A percentile compares a stretch with the other conserved stretches of the same genome.
Conservation (phyloP, 768 basidiomycete genomes). For the Mycena maculata region DNA sequence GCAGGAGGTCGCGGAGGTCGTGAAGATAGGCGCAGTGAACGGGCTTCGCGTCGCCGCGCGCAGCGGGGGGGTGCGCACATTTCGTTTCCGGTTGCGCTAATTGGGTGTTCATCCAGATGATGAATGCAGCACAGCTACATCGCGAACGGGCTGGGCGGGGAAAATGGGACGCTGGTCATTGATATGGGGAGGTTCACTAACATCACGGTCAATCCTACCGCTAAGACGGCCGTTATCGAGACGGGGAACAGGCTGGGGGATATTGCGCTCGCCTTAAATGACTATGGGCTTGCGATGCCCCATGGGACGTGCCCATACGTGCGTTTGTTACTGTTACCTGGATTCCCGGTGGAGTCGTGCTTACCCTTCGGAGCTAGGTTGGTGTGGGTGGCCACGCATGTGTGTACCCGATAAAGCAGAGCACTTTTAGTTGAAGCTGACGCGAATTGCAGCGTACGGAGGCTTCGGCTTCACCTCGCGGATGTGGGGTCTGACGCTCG, state of each 20-base stretch:
- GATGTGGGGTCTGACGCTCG: conserved; percentile 52
- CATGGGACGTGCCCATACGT: conserved; percentile 59
- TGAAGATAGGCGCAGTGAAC: conserved; percentile 36
- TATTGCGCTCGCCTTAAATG: conserved; percentile 50
- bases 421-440: conserved; percentile 34
- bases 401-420: conserved; percentile 24
- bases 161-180: conserved; percentile 54
- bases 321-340: no score
- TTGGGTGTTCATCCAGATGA: neutral
- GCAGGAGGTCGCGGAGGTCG: conserved; percentile 35
- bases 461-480: conserved; percentile 50
- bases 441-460: conserved; percentile 38
- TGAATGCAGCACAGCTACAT: conserved; percentile 54
- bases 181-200: conserved; percentile 52
- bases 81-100: no score
- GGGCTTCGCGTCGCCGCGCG: conserved; percentile 36
- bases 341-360: neutral
- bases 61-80: conserved; percentile 38
- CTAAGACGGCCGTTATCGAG: conserved; percentile 49
- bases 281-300: conserved; percentile 50
- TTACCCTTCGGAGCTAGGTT: conserved; percentile 30
- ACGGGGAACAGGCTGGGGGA: conserved; percentile 54
- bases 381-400: conserved; percentile 60
- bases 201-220: conserved; percentile 45
- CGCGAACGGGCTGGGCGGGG: conserved; percentile 56